Evolutionary conservation across 306 rosid genomes (phyloP), one percentile per base, ranked within the genome.

Genomic region (Trifolium repens): DNA sequence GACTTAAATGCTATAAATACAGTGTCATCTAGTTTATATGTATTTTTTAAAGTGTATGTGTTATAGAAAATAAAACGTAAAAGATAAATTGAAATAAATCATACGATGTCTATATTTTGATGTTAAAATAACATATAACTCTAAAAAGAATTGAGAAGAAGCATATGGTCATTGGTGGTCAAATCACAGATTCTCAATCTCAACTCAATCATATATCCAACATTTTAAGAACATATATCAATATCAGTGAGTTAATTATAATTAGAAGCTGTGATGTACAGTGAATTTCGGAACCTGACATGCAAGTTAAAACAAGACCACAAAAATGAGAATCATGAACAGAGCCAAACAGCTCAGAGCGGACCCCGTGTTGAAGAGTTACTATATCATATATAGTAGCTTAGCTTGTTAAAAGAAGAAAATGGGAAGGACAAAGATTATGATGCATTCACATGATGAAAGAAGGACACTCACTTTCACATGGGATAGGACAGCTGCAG

Each of bases 401-500:
- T 1, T 19, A 57, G 16, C 32, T 1, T 35, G 53, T 44, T 52
- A 15, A 16, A 75, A 65, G 34, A 66, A 37, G 22, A 8, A 55
- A 59, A 68, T 19, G 13, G n/a, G 19, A 57, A 74, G 79, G 83
- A 74, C 60, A 73, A 55, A 66, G 50, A 49, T 49, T 64, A 67
- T 79, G 13, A 77, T 59, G 37, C 34, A 69, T 58, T 78, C 76
- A 75, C 77, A 80, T 75, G 84, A 80, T 61, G 19, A 61, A 14
- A 35, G 14, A 43, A 61, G 74, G 83, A 79, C 71, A 58, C 17
- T 57, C 66, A 47, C 60, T 54, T 16, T 68, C 79, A 71, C 67
- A 80, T 80, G 79, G 39, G 73, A 81, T 77, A 81, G 57, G 79
- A 55, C 74, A 63, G 50, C 66, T 65, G 74, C 74, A 54, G 53